Conservation (phyloP, 208 protist genomes). For the Leishmania gerbilli region DNA sequence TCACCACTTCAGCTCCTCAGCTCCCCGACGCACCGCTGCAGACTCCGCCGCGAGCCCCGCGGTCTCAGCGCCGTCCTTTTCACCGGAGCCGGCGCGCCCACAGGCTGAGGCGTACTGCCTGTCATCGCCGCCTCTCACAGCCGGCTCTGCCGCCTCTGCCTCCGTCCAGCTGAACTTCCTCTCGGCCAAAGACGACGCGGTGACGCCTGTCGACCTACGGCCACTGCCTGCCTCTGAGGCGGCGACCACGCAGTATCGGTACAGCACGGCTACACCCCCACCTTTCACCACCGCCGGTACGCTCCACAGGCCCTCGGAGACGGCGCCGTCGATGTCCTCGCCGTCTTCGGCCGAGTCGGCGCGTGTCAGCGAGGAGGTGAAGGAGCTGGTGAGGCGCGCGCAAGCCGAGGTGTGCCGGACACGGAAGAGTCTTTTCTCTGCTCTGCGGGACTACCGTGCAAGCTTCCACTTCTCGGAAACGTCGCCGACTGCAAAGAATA, state of each 20-base stretch:
- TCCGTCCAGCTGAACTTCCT: constrained; percentile 2
- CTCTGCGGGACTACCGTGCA: constrained; percentile 25
- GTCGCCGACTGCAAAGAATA: not conserved
- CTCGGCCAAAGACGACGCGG: not conserved
- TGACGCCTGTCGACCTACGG: not conserved
- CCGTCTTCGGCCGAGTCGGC: constrained; percentile 27
- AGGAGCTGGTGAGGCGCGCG: constrained; percentile 57
- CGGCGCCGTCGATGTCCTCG: not conserved
- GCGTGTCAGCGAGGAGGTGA: constrained; percentile 70
- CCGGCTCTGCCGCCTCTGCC: not conserved
- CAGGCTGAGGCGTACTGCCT: not conserved
- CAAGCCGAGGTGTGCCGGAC: constrained; percentile 70
- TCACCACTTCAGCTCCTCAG: not conserved
- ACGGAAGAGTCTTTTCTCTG: constrained; percentile 66
- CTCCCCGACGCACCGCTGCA: not conserved
- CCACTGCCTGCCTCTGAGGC: not conserved
- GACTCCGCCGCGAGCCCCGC: not conserved
- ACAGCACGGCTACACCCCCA: constrained; percentile 7
- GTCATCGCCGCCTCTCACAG: not conserved
- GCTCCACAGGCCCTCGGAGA: not conserved
- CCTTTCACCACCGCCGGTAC: not conserved
- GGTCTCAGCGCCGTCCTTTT: constrained; percentile 6
- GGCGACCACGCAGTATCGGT: not conserved
- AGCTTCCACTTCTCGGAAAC: constrained; percentile 19
- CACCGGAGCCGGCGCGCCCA: constrained; percentile 8